These are phyloP conservation scores for Scedosporium minutisporum DNA, from an alignment of 2,329 filamentous ascomycete species.

Conservation along the genomic window DNA sequence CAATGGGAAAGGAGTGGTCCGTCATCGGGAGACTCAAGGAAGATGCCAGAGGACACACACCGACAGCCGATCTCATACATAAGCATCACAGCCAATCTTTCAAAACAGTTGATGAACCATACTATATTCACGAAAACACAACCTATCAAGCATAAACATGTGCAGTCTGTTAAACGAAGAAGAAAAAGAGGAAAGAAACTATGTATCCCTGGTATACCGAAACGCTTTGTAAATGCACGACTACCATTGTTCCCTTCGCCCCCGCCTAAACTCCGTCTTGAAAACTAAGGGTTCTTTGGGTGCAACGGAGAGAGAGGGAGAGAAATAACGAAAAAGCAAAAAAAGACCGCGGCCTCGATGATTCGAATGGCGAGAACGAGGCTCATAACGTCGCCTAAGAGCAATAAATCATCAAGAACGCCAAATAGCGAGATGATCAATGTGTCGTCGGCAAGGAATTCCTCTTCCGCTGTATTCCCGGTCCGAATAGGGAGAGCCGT, in stretches of 20 bases:
- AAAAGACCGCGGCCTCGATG: neutral
- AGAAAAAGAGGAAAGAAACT: neutral
- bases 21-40: neutral
- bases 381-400: neutral
- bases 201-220: slow-evolving; percentile 2
- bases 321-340: neutral
- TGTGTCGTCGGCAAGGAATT: neutral
- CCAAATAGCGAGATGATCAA: neutral
- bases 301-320: neutral
- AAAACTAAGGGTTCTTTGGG: neutral
- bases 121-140: neutral
- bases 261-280: neutral
- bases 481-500: neutral
- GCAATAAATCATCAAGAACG: neutral
- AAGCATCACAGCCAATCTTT: neutral
- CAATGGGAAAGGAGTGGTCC: neutral
- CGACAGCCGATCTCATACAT: too few species aligned
- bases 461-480: neutral
- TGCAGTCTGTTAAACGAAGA: neutral
- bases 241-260: slow-evolving; percentile 1
- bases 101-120: neutral
- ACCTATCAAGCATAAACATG: neutral
- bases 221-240: slow-evolving; percentile 7
- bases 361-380: neutral
- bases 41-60: neutral